Evolutionary conservation across 2,329 filamentous ascomycete species (phyloP).

Genomic region (Xylariaceae sp.): DNA sequence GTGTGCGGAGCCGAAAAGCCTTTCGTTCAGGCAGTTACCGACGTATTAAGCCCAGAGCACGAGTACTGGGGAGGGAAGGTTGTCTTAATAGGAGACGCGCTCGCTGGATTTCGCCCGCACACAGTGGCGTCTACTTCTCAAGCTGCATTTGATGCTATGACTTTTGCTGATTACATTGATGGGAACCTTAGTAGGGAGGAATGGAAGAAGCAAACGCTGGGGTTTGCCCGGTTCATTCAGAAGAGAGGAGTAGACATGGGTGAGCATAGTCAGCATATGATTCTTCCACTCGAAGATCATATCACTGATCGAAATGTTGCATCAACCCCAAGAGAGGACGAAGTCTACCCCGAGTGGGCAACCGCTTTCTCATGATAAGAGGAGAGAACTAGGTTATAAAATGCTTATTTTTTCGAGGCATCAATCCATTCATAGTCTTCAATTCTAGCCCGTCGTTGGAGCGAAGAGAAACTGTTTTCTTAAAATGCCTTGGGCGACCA

Average conservation of each 20-base stretch:
- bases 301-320: slow-evolving; percentile 34
- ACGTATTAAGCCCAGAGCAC: slow-evolving; percentile 33
- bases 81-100: slow-evolving; percentile 41
- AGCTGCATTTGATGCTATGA: slow-evolving; percentile 34
- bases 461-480: no score
- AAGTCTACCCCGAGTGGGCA: slow-evolving; percentile 33
- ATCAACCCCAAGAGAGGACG: slow-evolving; percentile 29
- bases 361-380: no score
- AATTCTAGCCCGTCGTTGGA: no score
- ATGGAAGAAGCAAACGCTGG: slow-evolving; percentile 34
- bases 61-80: slow-evolving; percentile 36
- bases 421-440: no score
- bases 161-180: slow-evolving; percentile 32
- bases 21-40: slow-evolving; percentile 41
- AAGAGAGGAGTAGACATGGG: slow-evolving; percentile 35
- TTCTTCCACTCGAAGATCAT: slow-evolving; percentile 30
- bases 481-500: no score
- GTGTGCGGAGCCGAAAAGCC: slow-evolving; percentile 36
- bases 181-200: slow-evolving; percentile 29
- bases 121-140: slow-evolving; percentile 42
- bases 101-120: slow-evolving; percentile 43
- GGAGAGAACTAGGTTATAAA: no score
- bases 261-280: slow-evolving; percentile 31
- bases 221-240: slow-evolving; percentile 33
- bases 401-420: no score